Evolutionary conservation across 257 asterid species (phyloP).

Genomic region (Lithospermum erythrorhizon): DNA sequence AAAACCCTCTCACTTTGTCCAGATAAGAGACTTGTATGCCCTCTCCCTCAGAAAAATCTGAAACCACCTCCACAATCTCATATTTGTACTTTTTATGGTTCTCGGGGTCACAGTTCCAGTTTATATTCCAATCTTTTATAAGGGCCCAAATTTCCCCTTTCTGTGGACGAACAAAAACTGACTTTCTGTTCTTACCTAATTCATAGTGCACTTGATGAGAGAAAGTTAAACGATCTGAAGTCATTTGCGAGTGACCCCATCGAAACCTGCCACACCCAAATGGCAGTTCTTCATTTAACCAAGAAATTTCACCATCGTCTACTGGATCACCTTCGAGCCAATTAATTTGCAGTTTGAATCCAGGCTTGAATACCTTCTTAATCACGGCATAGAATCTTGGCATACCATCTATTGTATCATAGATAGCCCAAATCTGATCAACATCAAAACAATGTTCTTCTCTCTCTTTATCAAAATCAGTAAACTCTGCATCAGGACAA

Average conservation of each 20-base stretch:
- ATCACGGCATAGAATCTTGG: slow-evolving; percentile 74
- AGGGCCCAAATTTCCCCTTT: slow-evolving; percentile 83
- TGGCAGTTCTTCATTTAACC: slow-evolving; percentile 38
- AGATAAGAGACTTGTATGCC: slow-evolving; percentile 48
- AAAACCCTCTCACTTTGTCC: slow-evolving; percentile 49
- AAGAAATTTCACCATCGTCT: slow-evolving; percentile 20
- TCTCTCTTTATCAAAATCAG: slow-evolving; percentile 51
- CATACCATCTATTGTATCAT: slow-evolving; percentile 52
- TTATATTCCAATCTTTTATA: slow-evolving; percentile 51
- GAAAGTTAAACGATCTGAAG: slow-evolving; percentile 22
- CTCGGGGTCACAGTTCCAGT: slow-evolving; percentile 40
- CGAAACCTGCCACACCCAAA: slow-evolving; percentile 59
- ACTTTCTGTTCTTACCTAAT: slow-evolving; percentile 31
- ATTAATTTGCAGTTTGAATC: slow-evolving; percentile 35
- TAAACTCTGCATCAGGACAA: slow-evolving; percentile 60
- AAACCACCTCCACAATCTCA: slow-evolving; percentile 60
- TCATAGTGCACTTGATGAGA: slow-evolving; percentile 38
- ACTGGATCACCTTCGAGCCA: slow-evolving; percentile 64
- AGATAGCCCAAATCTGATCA: slow-evolving; percentile 78
- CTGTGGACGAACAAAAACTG: slow-evolving; percentile 41
- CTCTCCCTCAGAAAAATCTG: slow-evolving; percentile 27
- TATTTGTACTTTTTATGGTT: slow-evolving; percentile 29
- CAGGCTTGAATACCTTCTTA: slow-evolving; percentile 24
- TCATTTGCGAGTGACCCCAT: slow-evolving; percentile 20
- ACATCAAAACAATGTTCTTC: slow-evolving; percentile 29